A percentile compares a stretch with the other conserved stretches of the same genome.
Evolutionary conservation across 352 stramenopile species (phyloP).

Genomic region (Pythium rishiriense): DNA sequence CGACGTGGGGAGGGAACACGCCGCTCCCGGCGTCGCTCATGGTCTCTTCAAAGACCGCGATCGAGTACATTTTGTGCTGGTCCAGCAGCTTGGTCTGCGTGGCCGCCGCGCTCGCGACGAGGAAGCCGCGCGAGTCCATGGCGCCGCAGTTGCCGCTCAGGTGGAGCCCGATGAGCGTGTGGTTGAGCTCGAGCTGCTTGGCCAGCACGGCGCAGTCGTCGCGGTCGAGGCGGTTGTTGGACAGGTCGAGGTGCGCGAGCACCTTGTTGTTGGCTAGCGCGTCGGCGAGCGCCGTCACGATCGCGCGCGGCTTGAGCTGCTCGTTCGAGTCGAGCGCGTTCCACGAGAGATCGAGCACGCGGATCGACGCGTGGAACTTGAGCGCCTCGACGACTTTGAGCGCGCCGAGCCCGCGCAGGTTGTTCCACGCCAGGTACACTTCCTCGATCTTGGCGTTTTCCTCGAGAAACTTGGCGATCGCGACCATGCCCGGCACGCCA

Average conservation of each 20-base stretch:
- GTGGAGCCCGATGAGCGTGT: conserved; percentile 70
- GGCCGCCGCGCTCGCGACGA: conserved; percentile 33
- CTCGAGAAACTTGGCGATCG: conserved; percentile 69
- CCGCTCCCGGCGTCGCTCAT: conserved; percentile 59
- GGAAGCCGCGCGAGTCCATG: conserved; percentile 67
- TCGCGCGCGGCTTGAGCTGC: conserved; percentile 38
- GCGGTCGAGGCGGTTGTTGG: conserved; percentile 68
- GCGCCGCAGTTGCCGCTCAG: conserved; percentile 75
- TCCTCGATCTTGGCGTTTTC: conserved; percentile 79
- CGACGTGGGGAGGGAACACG: conserved; percentile 49
- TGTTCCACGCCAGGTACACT: conserved; percentile 77
- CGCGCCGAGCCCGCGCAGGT: conserved; percentile 62
- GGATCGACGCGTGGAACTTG: conserved; percentile 71
- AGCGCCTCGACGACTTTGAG: conserved; percentile 74
- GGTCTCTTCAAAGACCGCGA: conserved; percentile 69
- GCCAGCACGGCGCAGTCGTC: conserved; percentile 61
- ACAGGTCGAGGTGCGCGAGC: conserved; percentile 63
- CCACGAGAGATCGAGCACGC: conserved; percentile 76
- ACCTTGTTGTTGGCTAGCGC: conserved; percentile 80
- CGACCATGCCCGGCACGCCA: conserved; percentile 51
- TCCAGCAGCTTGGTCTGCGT: conserved; percentile 37
- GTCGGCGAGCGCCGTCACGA: conserved; percentile 58
- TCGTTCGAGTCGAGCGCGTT: conserved; percentile 67
- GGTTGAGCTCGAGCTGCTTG: conserved; percentile 67
- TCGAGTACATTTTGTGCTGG: conserved; percentile 80